phyloP scores from a whole-genome alignment of 495 filamentous ascomycete species.

The Aspergillus carlsbadensis region DNA sequence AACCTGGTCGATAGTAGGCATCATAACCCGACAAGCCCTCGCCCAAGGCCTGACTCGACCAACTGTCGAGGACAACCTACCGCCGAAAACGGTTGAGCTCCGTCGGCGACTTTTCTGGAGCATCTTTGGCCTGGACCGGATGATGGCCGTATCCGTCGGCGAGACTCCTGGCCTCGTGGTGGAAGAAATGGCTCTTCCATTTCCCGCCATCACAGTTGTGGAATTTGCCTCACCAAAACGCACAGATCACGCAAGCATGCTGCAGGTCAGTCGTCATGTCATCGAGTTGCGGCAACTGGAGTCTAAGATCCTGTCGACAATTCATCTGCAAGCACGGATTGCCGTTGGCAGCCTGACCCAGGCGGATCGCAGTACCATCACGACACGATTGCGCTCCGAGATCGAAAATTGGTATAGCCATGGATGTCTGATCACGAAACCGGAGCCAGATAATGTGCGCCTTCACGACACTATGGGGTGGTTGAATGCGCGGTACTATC shows the following conservation, averaged over 20 bases:
- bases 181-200: neutral
- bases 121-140: neutral
- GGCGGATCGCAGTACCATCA: neutral
- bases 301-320: neutral
- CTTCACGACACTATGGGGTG: slow-evolving; percentile 8
- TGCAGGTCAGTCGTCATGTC: slow-evolving; percentile 3
- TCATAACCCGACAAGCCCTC: slow-evolving; percentile 3
- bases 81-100: neutral
- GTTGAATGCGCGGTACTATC: slow-evolving; percentile 7
- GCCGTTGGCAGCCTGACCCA: neutral
- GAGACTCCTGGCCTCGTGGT: neutral
- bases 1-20: slow-evolving; percentile 2
- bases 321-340: neutral
- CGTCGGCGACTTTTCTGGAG: slow-evolving; percentile 2
- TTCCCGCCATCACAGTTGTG: neutral
- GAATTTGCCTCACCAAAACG: slow-evolving; percentile 7
- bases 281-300: slow-evolving; percentile 5
- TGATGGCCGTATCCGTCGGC: slow-evolving; percentile 4
- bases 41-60: neutral
- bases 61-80: neutral
- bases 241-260: neutral
- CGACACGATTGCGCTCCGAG: neutral
- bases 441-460: slow-evolving; percentile 3
- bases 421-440: neutral
- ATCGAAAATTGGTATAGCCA: slow-evolving; percentile 8